Percentiles rank a stretch among this genome's conserved stretches.
Conservation (phyloP, 768 basidiomycete genomes). For the Pholiota molesta region DNA sequence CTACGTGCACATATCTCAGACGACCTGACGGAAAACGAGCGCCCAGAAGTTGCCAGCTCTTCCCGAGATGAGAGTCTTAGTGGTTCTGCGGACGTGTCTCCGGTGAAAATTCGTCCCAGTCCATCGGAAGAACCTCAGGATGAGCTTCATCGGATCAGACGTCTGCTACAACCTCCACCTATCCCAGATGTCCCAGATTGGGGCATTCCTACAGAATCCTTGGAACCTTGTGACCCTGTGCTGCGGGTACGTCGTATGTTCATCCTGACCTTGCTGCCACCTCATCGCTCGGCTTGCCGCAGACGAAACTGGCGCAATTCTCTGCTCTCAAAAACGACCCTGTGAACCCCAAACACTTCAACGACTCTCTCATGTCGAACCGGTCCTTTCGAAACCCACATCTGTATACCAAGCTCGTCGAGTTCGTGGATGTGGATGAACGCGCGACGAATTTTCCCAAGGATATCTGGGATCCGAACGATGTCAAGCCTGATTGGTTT, state of each 20-base stretch:
- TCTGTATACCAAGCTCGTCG: constrained; percentile 93
- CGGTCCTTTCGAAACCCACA: constrained; percentile 96
- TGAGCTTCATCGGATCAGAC: constrained; percentile 57
- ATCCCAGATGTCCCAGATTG: constrained; percentile 71
- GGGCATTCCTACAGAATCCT: constrained; percentile 71
- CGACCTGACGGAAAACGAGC: constrained; percentile 34
- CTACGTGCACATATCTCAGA: constrained; percentile 54
- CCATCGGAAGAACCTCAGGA: constrained; percentile 33
- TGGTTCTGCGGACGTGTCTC: constrained; percentile 19
- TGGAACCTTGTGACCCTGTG: constrained; percentile 59
- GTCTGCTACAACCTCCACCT: constrained; percentile 61
- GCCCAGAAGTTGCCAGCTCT: constrained; percentile 12
- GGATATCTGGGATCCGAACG: constrained; percentile 73
- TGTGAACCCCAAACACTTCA: constrained; percentile 81
- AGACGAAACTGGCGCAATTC: constrained; percentile 87
- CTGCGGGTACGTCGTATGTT: constrained; percentile 49
- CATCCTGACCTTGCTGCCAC: not conserved
- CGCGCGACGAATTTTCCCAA: constrained; percentile 80
- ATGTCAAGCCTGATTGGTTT: constrained; percentile 69
- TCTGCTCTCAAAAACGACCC: constrained; percentile 68
- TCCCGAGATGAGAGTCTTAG: constrained; percentile 15
- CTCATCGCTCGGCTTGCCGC: not conserved
- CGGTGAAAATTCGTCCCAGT: constrained; percentile 7
- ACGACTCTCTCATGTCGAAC: constrained; percentile 92
- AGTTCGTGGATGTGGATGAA: constrained; percentile 92